Conservation (phyloP, 2,329 filamentous ascomycete genomes). For the Neurospora sp. region DNA sequence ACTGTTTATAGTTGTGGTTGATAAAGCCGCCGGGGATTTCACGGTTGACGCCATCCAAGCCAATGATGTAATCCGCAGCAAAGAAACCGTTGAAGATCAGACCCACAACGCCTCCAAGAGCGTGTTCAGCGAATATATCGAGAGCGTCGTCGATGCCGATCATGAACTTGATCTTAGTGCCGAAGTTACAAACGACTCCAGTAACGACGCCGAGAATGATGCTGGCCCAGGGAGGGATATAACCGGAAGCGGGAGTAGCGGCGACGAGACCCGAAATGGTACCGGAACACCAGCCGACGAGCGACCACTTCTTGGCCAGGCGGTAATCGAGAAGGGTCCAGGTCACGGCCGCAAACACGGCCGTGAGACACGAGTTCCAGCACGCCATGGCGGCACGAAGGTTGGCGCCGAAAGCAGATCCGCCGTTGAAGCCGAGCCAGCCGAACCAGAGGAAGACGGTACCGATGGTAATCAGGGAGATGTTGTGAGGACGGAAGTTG, state of each 20-base stretch:
- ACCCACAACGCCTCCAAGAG: conserved; percentile 57
- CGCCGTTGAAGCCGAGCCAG: conserved; percentile 98
- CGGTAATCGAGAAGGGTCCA: conserved; percentile 97
- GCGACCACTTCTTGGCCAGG: conserved; percentile 85
- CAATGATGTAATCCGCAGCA: conserved; percentile 59
- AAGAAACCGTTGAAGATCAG: conserved; percentile 67
- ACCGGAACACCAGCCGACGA: conserved; percentile 64
- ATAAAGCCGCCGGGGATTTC: conserved; percentile 59
- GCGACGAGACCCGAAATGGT: conserved; percentile 62
- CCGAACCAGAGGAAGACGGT: conserved; percentile 97
- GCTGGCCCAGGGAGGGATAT: conserved; percentile 57
- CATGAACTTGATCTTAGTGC: conserved; percentile 55
- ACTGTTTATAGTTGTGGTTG: conserved; percentile 61
- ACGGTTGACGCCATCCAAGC: conserved; percentile 67
- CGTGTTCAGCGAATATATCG: conserved; percentile 64
- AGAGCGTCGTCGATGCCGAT: conserved; percentile 60
- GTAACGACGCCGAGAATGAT: conserved; percentile 56
- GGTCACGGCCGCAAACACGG: conserved; percentile 81
- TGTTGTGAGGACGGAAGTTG: conserved; percentile 98
- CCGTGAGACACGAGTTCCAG: conserved; percentile 95
- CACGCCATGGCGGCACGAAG: conserved; percentile 90
- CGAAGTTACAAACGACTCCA: conserved; percentile 59
- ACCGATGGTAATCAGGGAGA: conserved; percentile 90
- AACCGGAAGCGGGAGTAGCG: conserved; percentile 59
- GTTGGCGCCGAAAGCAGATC: conserved; percentile 88